Evolutionary conservation across 1,284 basidiomycete species (phyloP).

Genomic region (Ustilago bromivora): DNA sequence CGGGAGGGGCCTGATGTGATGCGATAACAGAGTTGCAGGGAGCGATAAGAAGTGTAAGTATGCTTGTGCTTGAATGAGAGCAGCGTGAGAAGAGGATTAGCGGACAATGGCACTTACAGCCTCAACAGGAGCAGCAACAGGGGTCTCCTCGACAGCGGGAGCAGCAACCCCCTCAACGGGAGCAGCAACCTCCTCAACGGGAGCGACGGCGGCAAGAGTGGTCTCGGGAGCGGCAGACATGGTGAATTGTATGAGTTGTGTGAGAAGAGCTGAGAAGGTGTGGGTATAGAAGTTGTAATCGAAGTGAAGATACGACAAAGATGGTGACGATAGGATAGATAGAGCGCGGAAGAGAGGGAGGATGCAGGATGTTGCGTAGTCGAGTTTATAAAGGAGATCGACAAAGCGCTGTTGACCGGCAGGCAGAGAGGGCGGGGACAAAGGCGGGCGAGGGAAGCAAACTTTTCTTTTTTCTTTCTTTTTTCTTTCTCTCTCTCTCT

Average conservation of each 20-base stretch:
- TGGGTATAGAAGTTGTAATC: slow-evolving; percentile 12
- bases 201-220: slow-evolving; percentile 35
- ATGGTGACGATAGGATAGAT: slow-evolving; percentile 16
- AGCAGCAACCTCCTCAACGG: slow-evolving; percentile 42
- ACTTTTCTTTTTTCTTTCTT: neutral
- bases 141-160: slow-evolving; percentile 38
- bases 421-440: slow-evolving; percentile 5
- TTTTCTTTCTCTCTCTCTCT: neutral
- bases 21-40: neutral
- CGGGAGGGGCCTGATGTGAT: slow-evolving; percentile 1
- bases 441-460: neutral
- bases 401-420: slow-evolving; percentile 17
- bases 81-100: neutral
- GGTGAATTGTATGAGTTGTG: slow-evolving; percentile 15
- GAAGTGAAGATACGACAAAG: slow-evolving; percentile 15
- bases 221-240: slow-evolving; percentile 56
- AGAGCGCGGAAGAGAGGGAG: slow-evolving; percentile 16
- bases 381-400: slow-evolving; percentile 38
- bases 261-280: slow-evolving; percentile 13
- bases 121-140: slow-evolving; percentile 15
- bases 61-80: neutral
- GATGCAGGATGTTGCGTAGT: slow-evolving; percentile 14
- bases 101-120: slow-evolving; percentile 14
- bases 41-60: neutral
- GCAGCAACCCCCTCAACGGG: slow-evolving; percentile 44